Base-by-base conservation (phyloP, 225 moss, liverwort and hornwort genomes). In the Climacium dendroides region DNA sequence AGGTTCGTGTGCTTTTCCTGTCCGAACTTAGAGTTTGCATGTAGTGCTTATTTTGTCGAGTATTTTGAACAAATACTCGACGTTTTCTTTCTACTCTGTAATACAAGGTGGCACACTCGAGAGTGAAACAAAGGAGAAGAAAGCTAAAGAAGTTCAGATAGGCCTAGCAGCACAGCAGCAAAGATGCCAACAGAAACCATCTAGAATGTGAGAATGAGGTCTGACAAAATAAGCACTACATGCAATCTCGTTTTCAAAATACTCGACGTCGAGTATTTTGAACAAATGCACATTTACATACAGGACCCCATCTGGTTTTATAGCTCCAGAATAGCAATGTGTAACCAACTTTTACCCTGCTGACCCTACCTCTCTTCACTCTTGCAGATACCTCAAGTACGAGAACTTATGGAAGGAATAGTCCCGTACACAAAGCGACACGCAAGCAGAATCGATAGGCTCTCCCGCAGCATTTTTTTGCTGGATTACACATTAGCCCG, bases 361-460 rank as follows among this genome's bases (percentile, higher is more conserved):
- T 84, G 79, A 83, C 76, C 58, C 29, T 61, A 50, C 61, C n/a
- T 86, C 69, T 39, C 45, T 60, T 84, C 62, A 22, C 20, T 78
- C 73, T 59, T 81, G 84, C 92, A 98, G 98, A 90, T 97, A 55
- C 97, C 95, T 86, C 97, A 97, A 87, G 91, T 95, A 37, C 91
- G 95, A 74, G 97, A 99, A 64, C 89, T 97, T 25, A 93, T 99
- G 86, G 97, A 99, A 92, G 97, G 98, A 79, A 87, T 99, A 87
- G 80, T 94, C 52, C 97, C 98, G 13, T 99, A 99, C 76, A 94
- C 96, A 43, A 95, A 96, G 91, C 91, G 98, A 77, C 98, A 99
- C 79, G 90, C 91, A 35, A 94, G 89, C 87, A 94, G 98, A 89
- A 94, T 99, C 62, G 95, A 97, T 54, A 91, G 97, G 71, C 91